Percentiles rank a stretch among this genome's conserved stretches.
Conservation (phyloP, 768 basidiomycete genomes). For the Kwoniella bestiolae region DNA sequence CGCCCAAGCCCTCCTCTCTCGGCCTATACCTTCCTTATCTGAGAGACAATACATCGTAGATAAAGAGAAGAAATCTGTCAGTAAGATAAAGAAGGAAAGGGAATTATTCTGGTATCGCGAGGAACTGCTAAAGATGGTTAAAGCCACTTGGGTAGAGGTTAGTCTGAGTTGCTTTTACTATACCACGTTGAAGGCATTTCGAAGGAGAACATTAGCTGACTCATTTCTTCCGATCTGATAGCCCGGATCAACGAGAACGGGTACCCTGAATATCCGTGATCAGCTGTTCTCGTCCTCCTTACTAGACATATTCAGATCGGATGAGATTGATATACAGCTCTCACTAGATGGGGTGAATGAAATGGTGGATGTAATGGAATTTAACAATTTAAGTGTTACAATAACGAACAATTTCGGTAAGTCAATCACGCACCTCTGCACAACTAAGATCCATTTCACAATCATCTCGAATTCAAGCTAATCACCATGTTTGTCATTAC, state of each 20-base stretch:
- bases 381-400: conserved; percentile 37
- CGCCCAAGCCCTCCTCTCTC: conserved; percentile 64
- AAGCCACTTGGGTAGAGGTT: conserved; percentile 85
- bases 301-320: conserved; percentile 74
- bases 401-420: conserved; percentile 45
- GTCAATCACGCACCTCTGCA: conserved; percentile 6
- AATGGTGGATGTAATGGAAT: conserved; percentile 33
- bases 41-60: conserved; percentile 89
- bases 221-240: conserved; percentile 52
- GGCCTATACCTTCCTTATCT: conserved; percentile 80
- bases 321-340: conserved; percentile 68
- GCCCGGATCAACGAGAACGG: conserved; percentile 77
- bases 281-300: conserved; percentile 78
- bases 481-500: too few species aligned
- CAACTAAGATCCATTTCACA: too few species aligned
- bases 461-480: too few species aligned
- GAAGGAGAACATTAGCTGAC: background rate
- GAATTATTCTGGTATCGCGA: conserved; percentile 98
- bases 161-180: conserved; percentile 38
- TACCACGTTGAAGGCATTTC: too few species aligned
- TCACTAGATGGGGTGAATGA: conserved; percentile 2
- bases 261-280: conserved; percentile 74
- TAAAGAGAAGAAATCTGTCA: conserved; percentile 67
- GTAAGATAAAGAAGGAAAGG: conserved; percentile 68
- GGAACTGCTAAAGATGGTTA: conserved; percentile 71